A percentile compares a stretch with the other conserved stretches of the same genome.
Conservation (phyloP, 805 yeast species). For the Kuraishia hungarica region DNA sequence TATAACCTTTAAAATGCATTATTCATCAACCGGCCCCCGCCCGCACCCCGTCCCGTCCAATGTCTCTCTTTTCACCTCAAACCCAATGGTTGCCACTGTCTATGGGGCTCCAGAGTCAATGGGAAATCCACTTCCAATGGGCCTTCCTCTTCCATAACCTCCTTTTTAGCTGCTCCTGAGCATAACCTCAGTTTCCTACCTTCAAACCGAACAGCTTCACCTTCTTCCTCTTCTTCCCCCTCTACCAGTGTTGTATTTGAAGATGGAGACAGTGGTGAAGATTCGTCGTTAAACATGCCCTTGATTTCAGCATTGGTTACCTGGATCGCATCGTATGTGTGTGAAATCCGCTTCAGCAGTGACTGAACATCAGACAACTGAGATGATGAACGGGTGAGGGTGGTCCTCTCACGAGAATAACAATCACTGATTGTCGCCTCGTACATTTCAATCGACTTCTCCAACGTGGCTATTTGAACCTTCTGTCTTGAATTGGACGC, state of each 20-base stretch:
- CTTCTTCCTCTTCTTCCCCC: background rate
- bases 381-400: background rate
- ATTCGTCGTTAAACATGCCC: background rate
- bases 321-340: background rate
- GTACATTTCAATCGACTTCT: background rate
- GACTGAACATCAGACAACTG: background rate
- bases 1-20: background rate
- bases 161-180: background rate
- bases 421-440: background rate
- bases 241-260: background rate
- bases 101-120: background rate
- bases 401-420: background rate
- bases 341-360: background rate
- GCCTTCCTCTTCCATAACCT: background rate
- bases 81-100: background rate
- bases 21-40: background rate
- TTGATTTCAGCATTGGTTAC: background rate
- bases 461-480: background rate
- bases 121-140: background rate
- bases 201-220: background rate
- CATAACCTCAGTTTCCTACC: background rate
- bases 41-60: too few species aligned
- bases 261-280: background rate
- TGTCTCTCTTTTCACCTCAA: background rate
- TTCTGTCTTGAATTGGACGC: background rate